phyloP scores from a whole-genome alignment of 176 grass and related monocot species.

The Phoenix roebelenii region DNA sequence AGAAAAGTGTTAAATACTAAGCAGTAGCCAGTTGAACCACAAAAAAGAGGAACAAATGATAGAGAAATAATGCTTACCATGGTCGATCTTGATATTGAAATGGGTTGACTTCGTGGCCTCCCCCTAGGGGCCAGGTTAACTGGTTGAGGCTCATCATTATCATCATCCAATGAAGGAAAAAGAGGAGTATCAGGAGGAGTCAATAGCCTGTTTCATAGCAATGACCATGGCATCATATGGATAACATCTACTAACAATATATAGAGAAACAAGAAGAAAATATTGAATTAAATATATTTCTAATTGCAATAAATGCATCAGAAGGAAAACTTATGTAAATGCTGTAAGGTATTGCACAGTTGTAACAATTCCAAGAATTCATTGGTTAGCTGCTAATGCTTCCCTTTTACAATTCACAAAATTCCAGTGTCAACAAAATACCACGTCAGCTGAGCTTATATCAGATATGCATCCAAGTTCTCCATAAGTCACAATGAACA shows the following conservation, averaged over 20 bases:
- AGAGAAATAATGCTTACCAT: slow-evolving; percentile 31
- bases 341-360: too few relatives aligned
- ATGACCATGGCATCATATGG: background rate
- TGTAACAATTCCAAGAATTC: too few relatives aligned
- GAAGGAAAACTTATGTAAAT: too few relatives aligned
- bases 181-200: slow-evolving; percentile 93
- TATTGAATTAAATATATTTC: background rate
- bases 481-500: too few relatives aligned
- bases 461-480: too few relatives aligned
- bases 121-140: slow-evolving; percentile 46
- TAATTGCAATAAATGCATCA: too few relatives aligned
- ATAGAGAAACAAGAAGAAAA: background rate
- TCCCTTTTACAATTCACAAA: too few relatives aligned
- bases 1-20: slow-evolving; percentile 8
- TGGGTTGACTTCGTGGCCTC: slow-evolving; percentile 54
- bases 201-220: slow-evolving; percentile 44
- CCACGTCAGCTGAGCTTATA: too few relatives aligned
- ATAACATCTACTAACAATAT: background rate
- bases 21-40: background rate
- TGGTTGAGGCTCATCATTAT: slow-evolving; percentile 43
- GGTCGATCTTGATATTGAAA: slow-evolving; percentile 55
- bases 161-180: slow-evolving; percentile 85
- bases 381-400: too few relatives aligned
- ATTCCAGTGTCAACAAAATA: too few relatives aligned
- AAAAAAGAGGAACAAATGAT: background rate